Base-by-base conservation (phyloP, 176 grass and related monocot genomes). In the Lolium rigidum region DNA sequence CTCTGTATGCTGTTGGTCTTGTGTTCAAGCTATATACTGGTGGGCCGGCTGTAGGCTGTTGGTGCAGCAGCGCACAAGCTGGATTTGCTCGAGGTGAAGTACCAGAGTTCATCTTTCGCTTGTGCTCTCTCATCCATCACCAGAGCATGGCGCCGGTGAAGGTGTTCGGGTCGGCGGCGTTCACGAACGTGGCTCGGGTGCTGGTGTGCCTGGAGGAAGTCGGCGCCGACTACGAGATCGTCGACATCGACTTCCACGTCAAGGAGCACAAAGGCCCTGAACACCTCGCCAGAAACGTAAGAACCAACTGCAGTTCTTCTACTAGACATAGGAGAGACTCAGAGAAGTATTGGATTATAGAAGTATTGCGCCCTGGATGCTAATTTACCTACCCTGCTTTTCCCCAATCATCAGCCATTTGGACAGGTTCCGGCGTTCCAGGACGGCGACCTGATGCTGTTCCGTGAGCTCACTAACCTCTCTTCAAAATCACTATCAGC, bases 171-270 rank as follows among this genome's bases (percentile, higher is more conserved):
- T 51, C 72, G 22, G 72, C 47, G 22, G 47, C 47, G 47, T 75
- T 75, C 72, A 75, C 72, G 22, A 75, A 75, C 72, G 72, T 75
- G 14, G 47, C 72, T 16, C 72, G 72, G 47, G 72, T 75, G 46
- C 47, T 75, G 47, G 22, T 75, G 22, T 75, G 72, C 72, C 72
- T 75, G 14, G 47, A 75, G 72, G 72, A 75, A 47, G 72, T 52
- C 3, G 14, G 47, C 72, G 72, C 47, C 47, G 72, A 75, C 47
- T 75, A 75, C 47, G 72, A 75, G 47, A 75, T 75, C 21, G 3
- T 75, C 7, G 46, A 51, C 46, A 16, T 75, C 72, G 72, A 75
- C 24, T 75, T 75, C 1, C 72, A 31, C 3, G 3, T 0, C 72
- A 75, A 2, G 72, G 72, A 75, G 47, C 72, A 75, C 14, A 75